A percentile compares a stretch with the other conserved stretches of the same genome.
These are phyloP conservation scores for Takakia lepidozioides DNA, from an alignment of 225 moss, liverwort and hornwort genomes.

Conservation along the genomic window DNA sequence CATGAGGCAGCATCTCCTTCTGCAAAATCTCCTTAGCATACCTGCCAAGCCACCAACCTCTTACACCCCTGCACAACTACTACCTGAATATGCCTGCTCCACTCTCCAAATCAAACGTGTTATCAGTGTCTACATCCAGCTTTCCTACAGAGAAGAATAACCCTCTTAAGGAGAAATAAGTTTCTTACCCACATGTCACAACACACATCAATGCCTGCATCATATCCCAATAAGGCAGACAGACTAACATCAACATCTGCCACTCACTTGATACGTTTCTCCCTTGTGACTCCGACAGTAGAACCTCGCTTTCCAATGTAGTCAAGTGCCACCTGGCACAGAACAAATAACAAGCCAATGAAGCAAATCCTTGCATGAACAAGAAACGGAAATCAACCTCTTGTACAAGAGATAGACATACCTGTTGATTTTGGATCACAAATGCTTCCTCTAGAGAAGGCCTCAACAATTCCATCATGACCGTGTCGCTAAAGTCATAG, in stretches of 20 bases:
- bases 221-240: no score
- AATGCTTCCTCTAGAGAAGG: constrained; percentile 98
- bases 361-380: no score
- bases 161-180: no score
- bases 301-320: constrained; percentile 99
- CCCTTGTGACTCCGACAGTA: constrained; percentile 92
- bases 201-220: no score
- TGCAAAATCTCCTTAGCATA: constrained; percentile 98
- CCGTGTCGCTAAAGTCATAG: constrained; percentile 91
- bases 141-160: no score
- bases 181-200: no score
- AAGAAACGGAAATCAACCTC: no score
- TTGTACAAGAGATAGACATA: constrained; percentile 3
- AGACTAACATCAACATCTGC: no score
- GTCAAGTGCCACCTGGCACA: constrained; percentile 72
- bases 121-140: no score
- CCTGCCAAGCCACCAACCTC: constrained; percentile 13
- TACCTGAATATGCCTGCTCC: no score
- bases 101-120: no score
- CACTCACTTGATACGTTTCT: constrained; percentile 86
- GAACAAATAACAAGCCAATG: neutral
- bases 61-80: no score
- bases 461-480: constrained; percentile 97
- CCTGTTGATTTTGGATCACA: constrained; percentile 96
- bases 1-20: constrained; percentile 99